Conservation (phyloP, 768 basidiomycete genomes). For the Serpula lacrymans region DNA sequence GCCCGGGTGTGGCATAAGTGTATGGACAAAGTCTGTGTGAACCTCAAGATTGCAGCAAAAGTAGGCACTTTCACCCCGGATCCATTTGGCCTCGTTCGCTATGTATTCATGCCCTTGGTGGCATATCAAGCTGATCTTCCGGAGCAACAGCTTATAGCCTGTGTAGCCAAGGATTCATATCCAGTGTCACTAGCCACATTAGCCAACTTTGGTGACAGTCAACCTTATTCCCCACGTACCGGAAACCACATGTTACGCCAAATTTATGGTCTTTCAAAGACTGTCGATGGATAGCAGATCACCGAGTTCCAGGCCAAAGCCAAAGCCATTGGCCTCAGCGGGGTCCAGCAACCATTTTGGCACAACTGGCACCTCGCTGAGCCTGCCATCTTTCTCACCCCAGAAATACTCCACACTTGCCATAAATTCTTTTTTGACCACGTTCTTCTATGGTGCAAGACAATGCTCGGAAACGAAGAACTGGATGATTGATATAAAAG, state of each 20-base stretch:
- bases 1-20: conserved; percentile 33
- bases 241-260: too few species aligned
- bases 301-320: too few species aligned
- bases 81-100: conserved; percentile 5
- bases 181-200: too few species aligned
- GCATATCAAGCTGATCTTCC: conserved; percentile 12
- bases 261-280: too few species aligned
- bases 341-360: conserved; percentile 28
- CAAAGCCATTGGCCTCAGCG: too few species aligned
- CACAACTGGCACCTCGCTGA: conserved; percentile 30
- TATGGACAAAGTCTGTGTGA: conserved; percentile 9
- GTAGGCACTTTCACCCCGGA: conserved; percentile 7
- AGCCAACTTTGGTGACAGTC: too few species aligned
- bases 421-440: conserved; percentile 30
- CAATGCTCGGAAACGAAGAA: conserved; percentile 16
- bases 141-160: conserved; percentile 12
- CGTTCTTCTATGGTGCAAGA: conserved; percentile 17
- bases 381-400: conserved; percentile 23
- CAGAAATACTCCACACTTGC: conserved; percentile 36
- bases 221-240: too few species aligned
- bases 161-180: too few species aligned
- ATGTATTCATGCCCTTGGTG: conserved; percentile 10
- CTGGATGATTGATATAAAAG: conserved; percentile 24
- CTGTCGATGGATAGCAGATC: too few species aligned
- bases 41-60: conserved; percentile 7